Evolutionary conservation across 805 yeast species (phyloP).

Genomic region (Spathaspora girioi): DNA sequence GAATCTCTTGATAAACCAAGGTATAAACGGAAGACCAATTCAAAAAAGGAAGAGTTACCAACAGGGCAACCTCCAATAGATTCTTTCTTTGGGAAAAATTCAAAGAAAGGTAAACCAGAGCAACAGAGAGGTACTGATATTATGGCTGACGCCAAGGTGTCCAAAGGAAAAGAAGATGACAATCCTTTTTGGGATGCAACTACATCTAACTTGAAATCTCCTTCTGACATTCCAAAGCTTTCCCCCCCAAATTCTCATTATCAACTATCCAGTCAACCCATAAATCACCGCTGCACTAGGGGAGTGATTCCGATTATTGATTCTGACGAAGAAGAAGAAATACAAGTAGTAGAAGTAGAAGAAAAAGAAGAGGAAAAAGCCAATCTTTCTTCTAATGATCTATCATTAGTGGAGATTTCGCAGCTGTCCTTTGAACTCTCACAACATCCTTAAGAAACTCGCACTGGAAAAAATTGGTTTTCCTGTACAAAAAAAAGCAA

Average conservation of each 20-base stretch:
- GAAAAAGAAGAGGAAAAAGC: not conserved
- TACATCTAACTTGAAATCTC: not conserved
- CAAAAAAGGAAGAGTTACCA: not conserved
- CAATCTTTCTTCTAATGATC: not conserved
- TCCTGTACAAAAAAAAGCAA: no score
- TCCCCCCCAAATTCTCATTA: not conserved
- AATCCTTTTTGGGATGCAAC: not conserved
- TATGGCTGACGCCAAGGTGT: not conserved
- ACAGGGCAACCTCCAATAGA: conserved; percentile 2
- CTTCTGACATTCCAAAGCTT: not conserved
- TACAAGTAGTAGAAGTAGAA: no score
- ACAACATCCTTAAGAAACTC: not conserved
- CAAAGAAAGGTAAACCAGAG: not conserved
- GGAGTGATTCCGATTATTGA: not conserved
- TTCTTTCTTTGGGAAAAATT: not conserved
- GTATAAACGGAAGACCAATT: not conserved
- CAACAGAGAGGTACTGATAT: not conserved
- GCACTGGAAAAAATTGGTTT: not conserved
- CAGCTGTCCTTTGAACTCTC: not conserved
- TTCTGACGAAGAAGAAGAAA: not conserved
- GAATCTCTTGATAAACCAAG: not conserved
- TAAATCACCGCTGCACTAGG: not conserved
- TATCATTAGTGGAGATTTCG: not conserved
- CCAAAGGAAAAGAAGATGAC: not conserved
- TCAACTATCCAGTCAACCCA: not conserved